Evolutionary conservation across 306 rosid genomes (phyloP).

Genomic region (Hylodesmum podocarpum): DNA sequence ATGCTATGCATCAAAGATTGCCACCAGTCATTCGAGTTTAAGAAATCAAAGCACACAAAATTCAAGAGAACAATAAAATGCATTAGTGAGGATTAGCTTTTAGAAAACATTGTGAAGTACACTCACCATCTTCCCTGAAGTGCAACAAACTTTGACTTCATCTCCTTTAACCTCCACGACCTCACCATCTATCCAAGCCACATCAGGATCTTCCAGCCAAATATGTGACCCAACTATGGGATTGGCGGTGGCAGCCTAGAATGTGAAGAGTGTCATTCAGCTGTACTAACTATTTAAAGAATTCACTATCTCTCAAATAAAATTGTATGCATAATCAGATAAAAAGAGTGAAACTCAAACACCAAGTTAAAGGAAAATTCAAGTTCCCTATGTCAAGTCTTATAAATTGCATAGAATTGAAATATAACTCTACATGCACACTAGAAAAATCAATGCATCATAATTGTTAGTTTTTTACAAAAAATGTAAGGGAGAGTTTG

Average conservation of each 20-base stretch:
- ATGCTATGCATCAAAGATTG: background rate
- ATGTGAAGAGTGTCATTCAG: constrained; percentile 27
- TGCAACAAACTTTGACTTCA: constrained; percentile 59
- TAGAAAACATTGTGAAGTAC: constrained; percentile 3
- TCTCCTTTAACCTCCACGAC: constrained; percentile 61
- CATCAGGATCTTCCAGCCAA: constrained; percentile 80
- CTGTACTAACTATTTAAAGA: background rate
- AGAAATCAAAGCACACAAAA: background rate
- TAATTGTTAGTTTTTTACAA: background rate
- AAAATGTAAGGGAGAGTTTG: background rate
- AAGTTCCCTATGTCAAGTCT: background rate
- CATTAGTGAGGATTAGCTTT: background rate
- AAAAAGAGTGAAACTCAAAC: background rate
- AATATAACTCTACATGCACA: background rate
- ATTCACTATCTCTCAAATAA: background rate
- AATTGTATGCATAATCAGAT: background rate
- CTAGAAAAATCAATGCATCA: background rate
- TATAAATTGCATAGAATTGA: background rate
- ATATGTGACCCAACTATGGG: constrained; percentile 62
- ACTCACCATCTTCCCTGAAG: constrained; percentile 74
- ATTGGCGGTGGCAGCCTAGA: constrained; percentile 57
- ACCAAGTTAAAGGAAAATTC: background rate
- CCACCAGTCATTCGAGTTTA: background rate
- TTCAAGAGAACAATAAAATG: constrained; percentile 12
- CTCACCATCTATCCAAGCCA: constrained; percentile 84